These are phyloP conservation scores for Zymoseptoria tritici DNA, from an alignment of 2,329 filamentous ascomycete genomes.

Conservation along the genomic window DNA sequence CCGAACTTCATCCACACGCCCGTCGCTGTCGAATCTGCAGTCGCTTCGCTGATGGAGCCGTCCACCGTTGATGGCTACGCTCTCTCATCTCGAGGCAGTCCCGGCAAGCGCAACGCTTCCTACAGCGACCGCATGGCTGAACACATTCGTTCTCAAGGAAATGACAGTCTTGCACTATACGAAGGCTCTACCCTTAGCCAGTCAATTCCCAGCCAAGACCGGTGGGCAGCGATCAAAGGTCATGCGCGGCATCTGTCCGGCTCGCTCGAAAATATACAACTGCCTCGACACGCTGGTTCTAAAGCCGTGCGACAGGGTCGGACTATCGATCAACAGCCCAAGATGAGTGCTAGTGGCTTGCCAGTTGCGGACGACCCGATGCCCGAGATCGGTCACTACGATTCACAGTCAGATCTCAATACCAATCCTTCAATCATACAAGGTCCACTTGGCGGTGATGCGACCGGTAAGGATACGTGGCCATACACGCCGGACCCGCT, in stretches of 20 bases:
- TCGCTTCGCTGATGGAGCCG: constrained; percentile 82
- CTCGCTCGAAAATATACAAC: constrained; percentile 10
- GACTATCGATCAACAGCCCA: constrained; percentile 34
- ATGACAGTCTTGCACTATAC: constrained; percentile 21
- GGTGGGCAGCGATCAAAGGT: constrained; percentile 34
- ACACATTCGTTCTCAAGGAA: constrained; percentile 18
- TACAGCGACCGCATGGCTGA: constrained; percentile 25
- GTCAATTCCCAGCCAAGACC: constrained; percentile 25
- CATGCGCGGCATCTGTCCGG: constrained; percentile 33
- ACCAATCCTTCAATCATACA: constrained; percentile 82
- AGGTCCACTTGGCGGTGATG: constrained; percentile 59
- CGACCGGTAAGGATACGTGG: constrained; percentile 42
- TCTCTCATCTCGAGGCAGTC: constrained; percentile 19
- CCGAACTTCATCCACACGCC: constrained; percentile 68
- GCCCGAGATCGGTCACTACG: constrained; percentile 66
- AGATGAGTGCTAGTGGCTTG: constrained; percentile 61
- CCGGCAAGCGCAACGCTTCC: constrained; percentile 19
- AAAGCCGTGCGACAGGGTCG: constrained; percentile 15
- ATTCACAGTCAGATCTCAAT: constrained; percentile 56
- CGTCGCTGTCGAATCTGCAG: constrained; percentile 73
- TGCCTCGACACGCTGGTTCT: constrained; percentile 44
- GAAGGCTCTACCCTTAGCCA: constrained; percentile 27
- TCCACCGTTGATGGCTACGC: constrained; percentile 55
- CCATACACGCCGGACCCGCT: constrained; percentile 28
- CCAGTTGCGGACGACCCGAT: constrained; percentile 63